phyloP scores from a whole-genome alignment of 2,329 filamentous ascomycete species.

The Arthrobotrys entomopaga region DNA sequence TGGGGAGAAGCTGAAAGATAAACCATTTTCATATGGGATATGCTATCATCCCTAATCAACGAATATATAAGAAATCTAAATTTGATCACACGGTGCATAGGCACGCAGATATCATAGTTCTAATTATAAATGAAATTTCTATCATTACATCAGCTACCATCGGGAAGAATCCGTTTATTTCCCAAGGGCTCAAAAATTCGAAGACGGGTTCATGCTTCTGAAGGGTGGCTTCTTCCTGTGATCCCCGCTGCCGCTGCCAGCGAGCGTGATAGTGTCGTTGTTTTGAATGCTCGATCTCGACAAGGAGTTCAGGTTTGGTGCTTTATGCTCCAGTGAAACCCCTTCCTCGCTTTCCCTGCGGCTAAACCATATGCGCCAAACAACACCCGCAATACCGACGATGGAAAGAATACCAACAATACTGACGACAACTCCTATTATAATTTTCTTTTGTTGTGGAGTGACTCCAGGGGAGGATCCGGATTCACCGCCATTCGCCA shows the following conservation, averaged over 20 bases:
- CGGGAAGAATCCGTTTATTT: too few species aligned
- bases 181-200: constrained; percentile 29
- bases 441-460: constrained; percentile 50
- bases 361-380: constrained; percentile 54
- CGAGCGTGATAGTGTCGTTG: constrained; percentile 10
- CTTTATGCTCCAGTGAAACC: constrained; percentile 14
- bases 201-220: constrained; percentile 39
- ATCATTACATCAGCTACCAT: neutral
- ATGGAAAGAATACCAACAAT: constrained; percentile 44
- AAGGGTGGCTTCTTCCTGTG: constrained; percentile 26
- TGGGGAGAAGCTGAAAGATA: neutral
- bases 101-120: neutral
- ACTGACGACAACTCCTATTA: constrained; percentile 51
- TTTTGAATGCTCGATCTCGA: constrained; percentile 31
- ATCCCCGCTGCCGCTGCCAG: constrained; percentile 13
- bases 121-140: neutral
- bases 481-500: constrained; percentile 45
- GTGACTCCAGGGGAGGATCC: constrained; percentile 43
- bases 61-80: too few species aligned
- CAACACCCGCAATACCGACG: constrained; percentile 39
- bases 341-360: constrained; percentile 36
- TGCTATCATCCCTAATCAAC: too few species aligned
- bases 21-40: too few species aligned
- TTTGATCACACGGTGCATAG: neutral
- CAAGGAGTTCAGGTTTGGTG: constrained; percentile 4